Evolutionary conservation across 345 rosid genomes (phyloP), one percentile per base, ranked within the genome.

Genomic region (Brassica cretica): DNA sequence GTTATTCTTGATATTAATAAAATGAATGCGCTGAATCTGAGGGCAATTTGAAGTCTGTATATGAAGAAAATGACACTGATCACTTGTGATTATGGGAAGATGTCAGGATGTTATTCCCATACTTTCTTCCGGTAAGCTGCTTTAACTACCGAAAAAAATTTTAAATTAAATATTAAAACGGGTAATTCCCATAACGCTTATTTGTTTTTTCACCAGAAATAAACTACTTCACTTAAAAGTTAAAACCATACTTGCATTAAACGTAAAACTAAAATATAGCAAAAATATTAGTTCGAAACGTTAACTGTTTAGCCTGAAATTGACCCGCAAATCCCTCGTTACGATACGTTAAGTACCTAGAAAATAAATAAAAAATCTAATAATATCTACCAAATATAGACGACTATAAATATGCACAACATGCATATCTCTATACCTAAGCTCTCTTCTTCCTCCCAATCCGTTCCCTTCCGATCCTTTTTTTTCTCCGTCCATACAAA

Each of bases 401-500:
- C 8, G 2, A 74, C 64, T 64, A 74, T 51, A 80, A 64, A 69
- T 15, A 39, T 24, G 21, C 27, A 67, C 67, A 11, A 39, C 67
- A 71, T 55, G 56, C 24, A 60, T 41, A 14, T 53, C 24, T 53
- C 55, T 63, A 69, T 12, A 62, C 41, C 21, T 15, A 79, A 74
- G n/a, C 18, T 30, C 67, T 62, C 49, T 74, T 69, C 60, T 53
- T 5, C 78, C 4, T 53, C 41, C 60, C 21, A 29, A 58, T 46
- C 55, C 8, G 32, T 67, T 78, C 73, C 74, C 68, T 14, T 49
- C 56, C 18, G 6, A 49, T 49, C 56, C 56, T 11, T 5, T 14
- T 39, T 67, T 68, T 70, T 53, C 66, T 73, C 81, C 69, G 55
- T 78, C 73, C 68, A 72, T 39, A 14, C 12, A 49, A 19, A 15